A percentile compares a stretch with the other conserved stretches of the same genome.
These are phyloP conservation scores for Leccinum rimulosum DNA, from an alignment of 768 basidiomycete genomes.

Conservation along the genomic window DNA sequence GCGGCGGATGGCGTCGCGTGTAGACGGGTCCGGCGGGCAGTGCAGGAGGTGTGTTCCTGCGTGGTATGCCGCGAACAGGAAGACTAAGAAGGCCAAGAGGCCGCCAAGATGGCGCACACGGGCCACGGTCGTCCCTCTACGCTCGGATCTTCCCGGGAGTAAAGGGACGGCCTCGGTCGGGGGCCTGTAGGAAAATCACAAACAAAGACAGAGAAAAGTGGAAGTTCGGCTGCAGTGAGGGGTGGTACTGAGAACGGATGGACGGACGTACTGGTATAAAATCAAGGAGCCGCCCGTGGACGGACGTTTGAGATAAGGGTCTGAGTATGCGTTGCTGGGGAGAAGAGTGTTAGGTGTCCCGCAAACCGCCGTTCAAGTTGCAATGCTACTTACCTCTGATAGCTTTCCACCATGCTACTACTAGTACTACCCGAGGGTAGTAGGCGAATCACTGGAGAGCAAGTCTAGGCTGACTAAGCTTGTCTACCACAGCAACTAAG, in stretches of 20 bases:
- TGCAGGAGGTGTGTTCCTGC: not conserved
- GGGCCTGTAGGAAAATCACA: not conserved
- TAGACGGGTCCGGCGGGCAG: constrained; percentile 9
- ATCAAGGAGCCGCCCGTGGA: not conserved
- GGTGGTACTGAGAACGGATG: too few species aligned
- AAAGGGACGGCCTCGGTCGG: not conserved
- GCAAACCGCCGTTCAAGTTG: too few species aligned
- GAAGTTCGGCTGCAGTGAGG: too few species aligned
- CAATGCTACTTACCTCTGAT: too few species aligned
- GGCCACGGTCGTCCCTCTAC: too few species aligned
- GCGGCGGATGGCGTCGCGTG: constrained; percentile 1
- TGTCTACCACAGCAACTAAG: too few species aligned
- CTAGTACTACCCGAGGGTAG: too few species aligned
- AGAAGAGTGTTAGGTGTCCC: too few species aligned
- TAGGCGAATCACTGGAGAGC: too few species aligned
- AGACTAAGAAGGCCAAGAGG: not conserved
- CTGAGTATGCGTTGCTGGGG: not conserved
- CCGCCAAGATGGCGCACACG: not conserved
- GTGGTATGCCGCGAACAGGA: not conserved
- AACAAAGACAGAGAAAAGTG: not conserved
- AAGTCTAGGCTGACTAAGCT: too few species aligned
- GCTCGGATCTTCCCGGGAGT: not conserved
- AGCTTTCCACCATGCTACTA: too few species aligned
- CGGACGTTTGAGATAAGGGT: not conserved
- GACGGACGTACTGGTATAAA: not conserved